Evolutionary conservation across 176 grass and related monocot genomes (phyloP).

Genomic region (Tillandsia leiboldiana): DNA sequence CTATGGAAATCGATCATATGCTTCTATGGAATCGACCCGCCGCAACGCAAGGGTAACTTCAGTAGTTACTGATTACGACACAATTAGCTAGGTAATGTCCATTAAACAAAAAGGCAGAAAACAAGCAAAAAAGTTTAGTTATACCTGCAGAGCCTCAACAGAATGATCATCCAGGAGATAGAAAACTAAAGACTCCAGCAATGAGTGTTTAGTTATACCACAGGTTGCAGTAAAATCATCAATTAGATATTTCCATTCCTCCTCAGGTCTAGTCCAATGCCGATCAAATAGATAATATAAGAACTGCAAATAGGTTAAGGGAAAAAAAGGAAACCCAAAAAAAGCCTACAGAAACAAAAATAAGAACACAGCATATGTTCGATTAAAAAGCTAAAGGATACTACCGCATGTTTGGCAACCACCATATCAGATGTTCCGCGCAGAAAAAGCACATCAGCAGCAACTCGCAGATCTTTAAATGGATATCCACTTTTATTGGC

Average conservation of each 20-base stretch:
- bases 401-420: conserved; percentile 88
- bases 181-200: conserved; percentile 71
- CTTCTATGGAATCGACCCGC: no score
- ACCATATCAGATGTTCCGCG: conserved; percentile 73
- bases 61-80: no score
- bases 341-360: conserved; percentile 9
- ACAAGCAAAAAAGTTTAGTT: background rate
- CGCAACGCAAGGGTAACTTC: no score
- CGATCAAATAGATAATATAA: conserved; percentile 97
- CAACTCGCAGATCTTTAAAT: conserved; percentile 60
- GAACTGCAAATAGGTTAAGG: conserved; percentile 39
- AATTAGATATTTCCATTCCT: conserved; percentile 73
- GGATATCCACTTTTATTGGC: conserved; percentile 46
- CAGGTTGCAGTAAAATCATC: conserved; percentile 81
- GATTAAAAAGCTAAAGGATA: conserved; percentile 53
- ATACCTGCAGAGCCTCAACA: conserved; percentile 72
- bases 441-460: conserved; percentile 75
- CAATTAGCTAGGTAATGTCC: background rate
- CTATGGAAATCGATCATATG: no score
- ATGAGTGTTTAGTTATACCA: conserved; percentile 47
- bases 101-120: background rate
- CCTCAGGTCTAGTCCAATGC: conserved; percentile 67
- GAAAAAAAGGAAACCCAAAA: conserved; percentile 6
- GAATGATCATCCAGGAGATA: conserved; percentile 83
- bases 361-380: conserved; percentile 9